Evolutionary conservation across 768 basidiomycete species (phyloP), one percentile per base, ranked within the genome.

Genomic region (Rhizopogon sp.): DNA sequence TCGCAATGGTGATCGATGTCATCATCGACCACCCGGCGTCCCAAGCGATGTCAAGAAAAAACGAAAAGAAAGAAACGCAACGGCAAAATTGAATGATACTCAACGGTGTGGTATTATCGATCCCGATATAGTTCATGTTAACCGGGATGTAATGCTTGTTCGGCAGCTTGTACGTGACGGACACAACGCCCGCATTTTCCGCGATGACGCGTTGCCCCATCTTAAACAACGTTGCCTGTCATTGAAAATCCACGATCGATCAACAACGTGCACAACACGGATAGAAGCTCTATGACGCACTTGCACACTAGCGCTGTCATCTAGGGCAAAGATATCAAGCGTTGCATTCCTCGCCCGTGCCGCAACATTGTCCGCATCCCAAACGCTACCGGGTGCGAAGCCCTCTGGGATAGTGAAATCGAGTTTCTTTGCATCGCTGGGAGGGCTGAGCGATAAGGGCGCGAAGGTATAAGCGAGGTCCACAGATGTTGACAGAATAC

Each of bases 141-240:
- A 94, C 90, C 0, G 90, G 89, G 61, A 97, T 81, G 69, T 96
- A 98, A 66, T 97, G 95, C 72, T 94, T 92, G 76, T 98, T 98
- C 2, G 96, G 95, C 3, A 97, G 77, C 42, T 73, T 70, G 71
- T 96, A 97, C 13, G 78, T 76, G 33, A 90, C 87, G 2, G 70
- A 70, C 42, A 77, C 66, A 11, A 97, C 76, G 2, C 73, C 73
- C 2, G 69, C 67, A 62, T 92, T 87, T 67, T 88, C 83, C 1
- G 70, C 70, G 29, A 97, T 72, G 59, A 98, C 76, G 2, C 78
- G 77, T 58, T 88, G 80, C 0, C 79, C 90, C 84, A 95, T 95
- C 73, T 88, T 90, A 79, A 85, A 95, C 50, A 96, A 73, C 28
- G 94, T 97, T 8, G 95, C 95, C 90, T 97, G 69, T 31, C 58